A percentile compares a stretch with the other conserved stretches of the same genome.
These are phyloP conservation scores for Russula earlei DNA, from an alignment of 768 basidiomycete species.

Conservation along the genomic window DNA sequence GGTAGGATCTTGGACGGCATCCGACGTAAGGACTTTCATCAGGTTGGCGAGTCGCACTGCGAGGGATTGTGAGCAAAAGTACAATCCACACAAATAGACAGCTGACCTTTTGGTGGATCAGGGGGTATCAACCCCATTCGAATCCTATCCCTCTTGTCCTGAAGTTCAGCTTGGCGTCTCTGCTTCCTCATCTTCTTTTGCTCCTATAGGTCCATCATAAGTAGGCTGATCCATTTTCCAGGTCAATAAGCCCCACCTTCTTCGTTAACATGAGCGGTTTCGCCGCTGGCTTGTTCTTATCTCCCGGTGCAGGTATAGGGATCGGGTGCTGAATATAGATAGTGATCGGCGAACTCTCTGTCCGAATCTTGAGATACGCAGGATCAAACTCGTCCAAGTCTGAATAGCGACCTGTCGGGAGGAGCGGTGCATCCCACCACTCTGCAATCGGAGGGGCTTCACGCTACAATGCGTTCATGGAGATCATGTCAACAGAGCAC, in stretches of 20 bases:
- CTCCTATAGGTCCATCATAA: slow-evolving; percentile 38
- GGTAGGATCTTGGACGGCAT: slow-evolving; percentile 96
- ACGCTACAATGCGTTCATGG: slow-evolving; percentile 38
- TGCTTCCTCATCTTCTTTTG: slow-evolving; percentile 97
- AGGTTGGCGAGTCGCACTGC: slow-evolving; percentile 87
- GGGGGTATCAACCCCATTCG: slow-evolving; percentile 95
- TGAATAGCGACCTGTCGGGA: slow-evolving; percentile 73
- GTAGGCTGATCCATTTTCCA: neutral
- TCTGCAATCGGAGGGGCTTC: slow-evolving; percentile 83
- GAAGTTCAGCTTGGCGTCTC: slow-evolving; percentile 74
- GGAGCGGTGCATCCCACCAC: slow-evolving; percentile 93
- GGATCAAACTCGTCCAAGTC: slow-evolving; percentile 52
- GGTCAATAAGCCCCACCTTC: slow-evolving; percentile 41
- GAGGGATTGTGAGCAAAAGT: slow-evolving; percentile 7
- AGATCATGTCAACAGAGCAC: neutral
- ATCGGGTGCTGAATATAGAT: slow-evolving; percentile 96
- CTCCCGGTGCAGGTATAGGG: slow-evolving; percentile 83
- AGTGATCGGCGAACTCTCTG: slow-evolving; percentile 65
- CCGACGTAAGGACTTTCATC: slow-evolving; percentile 95
- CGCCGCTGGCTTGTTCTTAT: slow-evolving; percentile 67
- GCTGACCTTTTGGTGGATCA: slow-evolving; percentile 84
- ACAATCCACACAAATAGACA: neutral
- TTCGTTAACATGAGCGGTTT: slow-evolving; percentile 90
- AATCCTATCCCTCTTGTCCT: slow-evolving; percentile 91
- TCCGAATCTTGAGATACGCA: slow-evolving; percentile 53